Evolutionary conservation across 2,329 filamentous ascomycete genomes (phyloP), one percentile per base, ranked within the genome.

Genomic region (Aphanocladium album): DNA sequence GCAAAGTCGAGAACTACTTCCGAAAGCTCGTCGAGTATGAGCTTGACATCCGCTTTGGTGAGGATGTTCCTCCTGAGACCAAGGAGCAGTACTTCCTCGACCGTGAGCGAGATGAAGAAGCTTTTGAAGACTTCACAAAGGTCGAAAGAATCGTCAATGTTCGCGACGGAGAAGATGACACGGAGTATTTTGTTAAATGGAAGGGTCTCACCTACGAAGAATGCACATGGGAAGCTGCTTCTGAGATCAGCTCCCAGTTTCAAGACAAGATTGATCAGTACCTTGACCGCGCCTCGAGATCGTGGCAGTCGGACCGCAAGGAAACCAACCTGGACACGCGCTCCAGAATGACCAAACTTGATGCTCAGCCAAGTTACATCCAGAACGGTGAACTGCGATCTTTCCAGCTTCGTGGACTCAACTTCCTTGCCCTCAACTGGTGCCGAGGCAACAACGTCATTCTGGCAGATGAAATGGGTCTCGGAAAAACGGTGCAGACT

Each of bases 371-470:
- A 0, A 82, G 84, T 37, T 99, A 96, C 71, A 87, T 99, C 74
- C 83, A 88, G 66, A 85, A 86, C 66, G 95, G 95, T 47, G 85
- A 95, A 73, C 83, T 99, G 57, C 88, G 95, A 66, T 88, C 93
- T 65, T 99, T 99, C 72, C 96, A 99, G 75, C 83, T 98, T 68
- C 91, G 89, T 65, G 95, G 96, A 33, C 80, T 99, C 63, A 98
- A 98, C 77, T 99, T 97, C 74, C 80, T 99, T 64, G 91, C 91
- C 50, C 91, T 96, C 75, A 96, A 98, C 75, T 99, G 96, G 96
- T 91, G 90, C 57, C 88, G 89, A 69, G 88, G 87, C 60, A 95
- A 95, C 73, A 99, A 98, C 68, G 95, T 98, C 70, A 97, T 99
- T 68, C 83, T 99, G 57, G 95, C 95, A 53, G 95, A 99, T 72